Percentiles rank a stretch among this genome's conserved stretches.
phyloP scores from a whole-genome alignment of 768 basidiomycete genomes.

The Russula sp. region DNA sequence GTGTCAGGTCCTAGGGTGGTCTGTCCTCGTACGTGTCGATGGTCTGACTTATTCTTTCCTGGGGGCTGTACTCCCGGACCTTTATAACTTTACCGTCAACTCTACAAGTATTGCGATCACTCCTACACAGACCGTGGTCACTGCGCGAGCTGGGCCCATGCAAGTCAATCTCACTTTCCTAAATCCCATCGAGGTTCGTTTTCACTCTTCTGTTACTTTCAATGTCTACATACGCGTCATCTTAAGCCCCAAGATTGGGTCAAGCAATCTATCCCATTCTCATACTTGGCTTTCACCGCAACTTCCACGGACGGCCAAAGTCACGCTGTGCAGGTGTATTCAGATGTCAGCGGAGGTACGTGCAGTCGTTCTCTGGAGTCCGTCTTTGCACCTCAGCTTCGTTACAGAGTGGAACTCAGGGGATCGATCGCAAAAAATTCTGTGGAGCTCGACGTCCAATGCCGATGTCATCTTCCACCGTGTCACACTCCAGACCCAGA shows the following conservation, averaged over 20 bases:
- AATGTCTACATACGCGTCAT: neutral
- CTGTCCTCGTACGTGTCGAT: slow-evolving; percentile 22
- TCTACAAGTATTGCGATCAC: slow-evolving; percentile 36
- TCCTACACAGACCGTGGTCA: slow-evolving; percentile 39
- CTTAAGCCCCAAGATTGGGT: slow-evolving; percentile 39
- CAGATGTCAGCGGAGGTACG: slow-evolving; percentile 42
- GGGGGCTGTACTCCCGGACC: slow-evolving; percentile 4
- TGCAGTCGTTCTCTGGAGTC: neutral
- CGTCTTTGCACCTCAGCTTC: neutral
- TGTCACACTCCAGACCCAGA: slow-evolving; percentile 11
- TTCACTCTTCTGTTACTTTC: neutral
- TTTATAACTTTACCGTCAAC: slow-evolving; percentile 23
- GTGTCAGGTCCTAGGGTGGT: slow-evolving; percentile 20
- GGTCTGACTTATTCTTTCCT: slow-evolving; percentile 28
- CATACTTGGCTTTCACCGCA: slow-evolving; percentile 39
- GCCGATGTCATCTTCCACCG: slow-evolving; percentile 25
- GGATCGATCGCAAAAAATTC: slow-evolving; percentile 13
- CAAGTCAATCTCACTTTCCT: slow-evolving; percentile 42
- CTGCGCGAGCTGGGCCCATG: slow-evolving; percentile 39
- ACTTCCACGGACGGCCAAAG: slow-evolving; percentile 36
- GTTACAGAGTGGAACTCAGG: slow-evolving; percentile 33
- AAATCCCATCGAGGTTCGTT: slow-evolving; percentile 42
- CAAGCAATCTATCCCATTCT: slow-evolving; percentile 42
- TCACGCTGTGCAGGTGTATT: slow-evolving; percentile 41
- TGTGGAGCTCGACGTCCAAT: slow-evolving; percentile 13